phyloP scores from a whole-genome alignment of 2,329 filamentous ascomycete genomes.

The Ambrosiella xylebori region DNA sequence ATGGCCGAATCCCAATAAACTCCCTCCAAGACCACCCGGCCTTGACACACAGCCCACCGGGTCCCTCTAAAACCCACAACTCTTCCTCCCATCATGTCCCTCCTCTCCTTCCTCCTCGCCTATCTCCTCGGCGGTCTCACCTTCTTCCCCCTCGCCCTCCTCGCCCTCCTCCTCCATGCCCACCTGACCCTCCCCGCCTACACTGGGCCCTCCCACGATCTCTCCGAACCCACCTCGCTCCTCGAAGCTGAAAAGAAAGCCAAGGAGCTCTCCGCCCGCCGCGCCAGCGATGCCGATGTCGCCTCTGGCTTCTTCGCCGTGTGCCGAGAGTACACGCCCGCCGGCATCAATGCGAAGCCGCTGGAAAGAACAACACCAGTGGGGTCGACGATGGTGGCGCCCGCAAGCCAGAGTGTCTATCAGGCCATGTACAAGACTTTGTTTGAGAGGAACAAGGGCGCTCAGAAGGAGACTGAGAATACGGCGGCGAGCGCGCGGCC shows the following conservation, averaged over 20 bases:
- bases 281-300: constrained; percentile 49
- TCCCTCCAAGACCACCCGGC: neutral
- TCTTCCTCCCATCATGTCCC: constrained; percentile 27
- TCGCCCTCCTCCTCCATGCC: constrained; percentile 43
- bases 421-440: constrained; percentile 96
- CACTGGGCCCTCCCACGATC: constrained; percentile 30
- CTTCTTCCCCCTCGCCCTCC: constrained; percentile 58
- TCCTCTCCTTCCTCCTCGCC: constrained; percentile 46
- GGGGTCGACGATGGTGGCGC: constrained; percentile 53
- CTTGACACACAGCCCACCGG: neutral
- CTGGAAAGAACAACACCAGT: constrained; percentile 72
- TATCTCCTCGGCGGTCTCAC: constrained; percentile 81
- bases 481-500: constrained; percentile 35
- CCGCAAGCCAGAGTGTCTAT: constrained; percentile 84
- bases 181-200: constrained; percentile 48
- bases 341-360: constrained; percentile 81
- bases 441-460: constrained; percentile 59
- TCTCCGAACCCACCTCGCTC: constrained; percentile 46
- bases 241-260: constrained; percentile 39
- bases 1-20: too few species aligned
- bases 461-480: constrained; percentile 29
- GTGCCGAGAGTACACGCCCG: constrained; percentile 78
- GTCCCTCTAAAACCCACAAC: neutral
- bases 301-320: constrained; percentile 92
- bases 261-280: constrained; percentile 28